These are phyloP conservation scores for Ogataea glucozyma DNA, from an alignment of 805 yeast species.

Conservation along the genomic window DNA sequence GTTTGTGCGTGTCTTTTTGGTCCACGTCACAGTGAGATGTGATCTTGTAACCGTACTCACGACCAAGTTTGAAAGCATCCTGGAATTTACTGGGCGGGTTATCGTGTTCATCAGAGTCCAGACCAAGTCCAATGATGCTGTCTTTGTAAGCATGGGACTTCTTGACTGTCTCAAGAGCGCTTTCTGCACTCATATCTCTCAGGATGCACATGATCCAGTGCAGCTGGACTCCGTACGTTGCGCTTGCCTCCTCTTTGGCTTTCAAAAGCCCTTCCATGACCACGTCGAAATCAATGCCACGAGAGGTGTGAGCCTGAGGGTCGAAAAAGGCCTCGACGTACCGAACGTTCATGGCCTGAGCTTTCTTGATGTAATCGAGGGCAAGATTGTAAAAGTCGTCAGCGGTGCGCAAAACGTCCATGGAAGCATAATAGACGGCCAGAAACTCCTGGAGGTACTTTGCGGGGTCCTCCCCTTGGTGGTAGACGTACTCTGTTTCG, in stretches of 20 bases:
- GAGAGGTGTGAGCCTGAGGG: slow-evolving; percentile 48
- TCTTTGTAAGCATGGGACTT: slow-evolving; percentile 35
- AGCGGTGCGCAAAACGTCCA: slow-evolving; percentile 44
- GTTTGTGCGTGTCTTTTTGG: slow-evolving; percentile 45
- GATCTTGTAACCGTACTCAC: slow-evolving; percentile 38
- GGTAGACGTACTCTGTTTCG: slow-evolving; percentile 30
- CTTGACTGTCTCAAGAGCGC: slow-evolving; percentile 41
- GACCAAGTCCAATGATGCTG: slow-evolving; percentile 44
- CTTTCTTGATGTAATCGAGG: slow-evolving; percentile 42
- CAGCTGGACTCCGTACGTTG: slow-evolving; percentile 38
- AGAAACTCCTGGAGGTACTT: slow-evolving; percentile 46
- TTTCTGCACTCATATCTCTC: slow-evolving; percentile 44
- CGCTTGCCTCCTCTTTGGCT: slow-evolving; percentile 42
- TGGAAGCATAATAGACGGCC: slow-evolving; percentile 48
- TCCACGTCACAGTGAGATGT: slow-evolving; percentile 49
- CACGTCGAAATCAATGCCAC: slow-evolving; percentile 40
- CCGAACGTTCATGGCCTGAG: slow-evolving; percentile 41
- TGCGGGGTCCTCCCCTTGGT: slow-evolving; percentile 40
- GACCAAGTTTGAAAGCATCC: slow-evolving; percentile 39
- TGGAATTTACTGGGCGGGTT: slow-evolving; percentile 44
- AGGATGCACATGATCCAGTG: slow-evolving; percentile 47
- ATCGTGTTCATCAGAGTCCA: slow-evolving; percentile 46
- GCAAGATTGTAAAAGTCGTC: slow-evolving; percentile 48
- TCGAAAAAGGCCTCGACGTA: slow-evolving; percentile 50
- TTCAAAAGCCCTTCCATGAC: slow-evolving; percentile 42